A percentile compares a stretch with the other conserved stretches of the same genome.
Conservation (phyloP, 495 filamentous ascomycete species). For the Staphylotrichum tortipilum region DNA sequence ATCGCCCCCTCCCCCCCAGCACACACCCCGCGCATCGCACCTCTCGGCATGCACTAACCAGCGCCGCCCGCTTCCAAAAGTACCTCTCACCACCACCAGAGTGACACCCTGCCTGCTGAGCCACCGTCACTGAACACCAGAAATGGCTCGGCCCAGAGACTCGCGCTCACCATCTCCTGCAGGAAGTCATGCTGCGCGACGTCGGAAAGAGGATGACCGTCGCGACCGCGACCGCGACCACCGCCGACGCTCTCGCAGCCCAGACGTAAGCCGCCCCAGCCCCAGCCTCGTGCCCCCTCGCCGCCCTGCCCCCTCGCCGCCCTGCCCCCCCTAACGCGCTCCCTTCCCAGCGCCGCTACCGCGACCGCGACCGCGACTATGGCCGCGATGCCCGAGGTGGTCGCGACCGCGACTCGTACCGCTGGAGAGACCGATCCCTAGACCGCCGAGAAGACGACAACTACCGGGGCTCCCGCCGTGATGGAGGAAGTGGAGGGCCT, state of each 20-base stretch:
- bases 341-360: constrained; percentile 47
- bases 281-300: too few relatives aligned
- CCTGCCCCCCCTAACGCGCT: constrained; percentile 29
- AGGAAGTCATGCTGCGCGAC: constrained; percentile 77
- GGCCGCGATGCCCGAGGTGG: constrained; percentile 51
- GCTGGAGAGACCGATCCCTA: constrained; percentile 65
- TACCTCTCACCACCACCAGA: constrained; percentile 61
- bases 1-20: too few relatives aligned
- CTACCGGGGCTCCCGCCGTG: constrained; percentile 49
- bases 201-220: constrained; percentile 69
- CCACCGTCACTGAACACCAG: constrained; percentile 27
- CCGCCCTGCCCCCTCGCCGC: too few relatives aligned
- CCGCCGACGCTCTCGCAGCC: constrained; percentile 63
- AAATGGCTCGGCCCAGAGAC: constrained; percentile 84
- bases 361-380: constrained; percentile 37
- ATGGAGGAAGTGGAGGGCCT: constrained; percentile 18
- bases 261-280: constrained; percentile 48
- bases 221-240: constrained; percentile 55
- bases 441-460: constrained; percentile 65
- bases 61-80: constrained; percentile 31
- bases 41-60: constrained; percentile 16
- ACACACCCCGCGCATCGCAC: too few relatives aligned
- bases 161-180: constrained; percentile 93
- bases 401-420: constrained; percentile 51
- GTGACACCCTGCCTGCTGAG: constrained; percentile 40